Base-by-base conservation (phyloP, 1,284 basidiomycete species). In the Jaminaea rosea region DNA sequence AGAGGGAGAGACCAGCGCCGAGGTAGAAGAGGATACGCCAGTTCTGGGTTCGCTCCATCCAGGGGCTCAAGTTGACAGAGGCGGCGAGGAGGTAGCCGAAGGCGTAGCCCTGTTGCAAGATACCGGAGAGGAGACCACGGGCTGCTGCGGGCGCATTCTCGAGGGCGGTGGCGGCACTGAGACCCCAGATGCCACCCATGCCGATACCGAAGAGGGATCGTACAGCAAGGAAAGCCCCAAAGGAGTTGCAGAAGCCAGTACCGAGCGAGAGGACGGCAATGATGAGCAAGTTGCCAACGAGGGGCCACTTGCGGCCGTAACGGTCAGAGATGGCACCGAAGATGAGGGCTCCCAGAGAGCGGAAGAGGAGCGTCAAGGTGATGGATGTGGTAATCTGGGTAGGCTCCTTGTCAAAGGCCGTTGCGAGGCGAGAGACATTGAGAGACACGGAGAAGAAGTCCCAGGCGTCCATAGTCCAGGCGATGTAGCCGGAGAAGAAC, bases 271-370 rank as follows among this genome's bases (percentile, higher is more conserved):
- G 82, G 9, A 81, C 75, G 5, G 57, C 61, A 45, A 68, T 70
- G 50, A 62, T 47, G 46, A 74, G 1, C 21, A 76, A 76, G 73
- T 94, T 94, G 65, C 72, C 63, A 36, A 90, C 83, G 2, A 96
- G 78, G 1, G 91, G 89, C 87, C 88, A 97, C 78, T 91, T 92
- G 41, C 92, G 82, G 2, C 92, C 92, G 72, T 81, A 93, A 8
- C 91, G 81, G 41, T 72, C 70, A 0, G 67, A 61, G n/a, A 66
- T 10, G 8, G 69, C 32, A 44, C 39, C 80, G 60, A 94, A 93
- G 60, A 91, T 76, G 55, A 89, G 81, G 27, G 91, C 91, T 23
- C 92, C 93, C 27, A 82, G 76, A 1, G 87, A 86, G 48, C 93
- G 84, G 78, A 94, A 88, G 27, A 97, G 82, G 1, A 96, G 80